Conservation (phyloP, 1,284 basidiomycete genomes). For the Cryptococcus sp. region DNA sequence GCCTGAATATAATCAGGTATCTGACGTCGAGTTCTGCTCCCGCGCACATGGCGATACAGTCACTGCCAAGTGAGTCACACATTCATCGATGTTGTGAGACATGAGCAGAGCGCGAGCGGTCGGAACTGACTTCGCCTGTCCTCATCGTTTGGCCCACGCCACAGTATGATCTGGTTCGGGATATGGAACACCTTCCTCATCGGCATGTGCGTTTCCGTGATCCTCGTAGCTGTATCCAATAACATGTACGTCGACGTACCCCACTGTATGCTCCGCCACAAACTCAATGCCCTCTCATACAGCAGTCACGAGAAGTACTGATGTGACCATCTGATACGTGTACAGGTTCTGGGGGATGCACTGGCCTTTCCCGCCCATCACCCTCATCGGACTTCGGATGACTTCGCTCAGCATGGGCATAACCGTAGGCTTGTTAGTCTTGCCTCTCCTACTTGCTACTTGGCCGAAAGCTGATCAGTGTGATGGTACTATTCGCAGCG, state of each 20-base stretch:
- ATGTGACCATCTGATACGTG: not conserved
- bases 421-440: conserved; percentile 38
- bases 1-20: no score
- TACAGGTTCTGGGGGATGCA: conserved; percentile 38
- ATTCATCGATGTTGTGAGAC: not conserved
- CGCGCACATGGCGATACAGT: not conserved
- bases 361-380: conserved; percentile 28
- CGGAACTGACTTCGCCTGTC: not conserved
- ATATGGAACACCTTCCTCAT: conserved; percentile 33
- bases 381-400: conserved; percentile 35
- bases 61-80: conserved; percentile 7
- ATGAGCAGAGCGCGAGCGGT: not conserved
- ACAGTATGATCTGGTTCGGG: conserved; percentile 27
- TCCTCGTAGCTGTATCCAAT: conserved; percentile 32
- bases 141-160: not conserved
- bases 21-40: not conserved
- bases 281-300: not conserved
- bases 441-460: not conserved
- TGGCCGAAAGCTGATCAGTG: not conserved
- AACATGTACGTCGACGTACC: conserved; percentile 27
- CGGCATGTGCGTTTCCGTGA: conserved; percentile 31
- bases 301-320: not conserved
- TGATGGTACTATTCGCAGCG: conserved; percentile 1
- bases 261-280: not conserved
- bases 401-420: conserved; percentile 35